Base-by-base conservation (phyloP, 2,329 filamentous ascomycete species). In the Aspergillus melleus region DNA sequence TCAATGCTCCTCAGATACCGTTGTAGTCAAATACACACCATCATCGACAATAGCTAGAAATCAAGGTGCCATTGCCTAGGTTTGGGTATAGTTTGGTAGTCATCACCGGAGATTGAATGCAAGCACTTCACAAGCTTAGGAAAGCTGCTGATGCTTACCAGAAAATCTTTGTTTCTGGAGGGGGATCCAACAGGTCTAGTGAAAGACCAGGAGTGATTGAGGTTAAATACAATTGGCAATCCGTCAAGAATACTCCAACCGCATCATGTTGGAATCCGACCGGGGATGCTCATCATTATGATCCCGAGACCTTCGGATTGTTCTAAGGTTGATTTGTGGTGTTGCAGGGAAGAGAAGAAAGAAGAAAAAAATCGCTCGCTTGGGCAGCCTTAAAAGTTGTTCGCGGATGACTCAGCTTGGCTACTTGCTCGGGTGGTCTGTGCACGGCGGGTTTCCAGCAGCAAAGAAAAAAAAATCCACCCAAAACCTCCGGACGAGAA, bases 1-100 rank as follows among this genome's bases (percentile, higher is more conserved):
- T 46, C 55, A 60, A 61, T 71, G 76, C 81, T 81, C 84, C 85
- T 95, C 91, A 95, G 91, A 95, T 95, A 95, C 91, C 91, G 91
- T 95, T 94, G 90, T 95, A 95, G 91, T 95, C 90, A 88, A 83
- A 84, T 81, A 16, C 16, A 83, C 75, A 72, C 63, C 59, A 76
- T 74, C 80, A 83, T 76, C 65, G 80, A 77, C 77, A 76, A 75
- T 72, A 74, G 78, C 79, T 76, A 79, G 80, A 82, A 82, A 80
- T 81, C 79, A 81, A 79, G 57, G 74, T 80, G 78, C 75, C 73
- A 70, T 72, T 76, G 76, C 74, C 79, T 82, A 74, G 76, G 77
- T 72, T 72, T 61, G 61, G 66, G 65, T 70, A 71, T 76, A 70
- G 64, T 47, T 58, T 64, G 65, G 68, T 71, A 42, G 74, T 81